Base-by-base conservation (phyloP, 768 basidiomycete genomes). In the Hypholoma fasciculare region DNA sequence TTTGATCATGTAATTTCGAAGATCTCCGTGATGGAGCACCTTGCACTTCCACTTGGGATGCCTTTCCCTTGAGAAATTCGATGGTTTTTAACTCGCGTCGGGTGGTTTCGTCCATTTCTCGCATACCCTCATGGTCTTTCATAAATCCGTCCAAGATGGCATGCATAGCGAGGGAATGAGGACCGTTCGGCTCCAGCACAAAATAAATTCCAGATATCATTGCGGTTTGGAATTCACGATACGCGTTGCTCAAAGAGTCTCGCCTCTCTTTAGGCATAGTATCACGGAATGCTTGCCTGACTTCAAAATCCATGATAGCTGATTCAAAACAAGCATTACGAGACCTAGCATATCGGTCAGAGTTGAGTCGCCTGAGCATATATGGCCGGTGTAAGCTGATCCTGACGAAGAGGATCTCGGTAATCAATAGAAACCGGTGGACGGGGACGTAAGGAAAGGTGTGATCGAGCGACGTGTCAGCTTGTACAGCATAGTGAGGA, bases 181-280 rank as follows among this genome's bases (percentile, higher is more conserved):
- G 76, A 3, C 91, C 92, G 38, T 77, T 84, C 2, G 90, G 92
- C 60, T 94, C 85, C 27, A 94, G 76, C 51, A 91, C 85, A 51
- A 94, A 82, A 68, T 92, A 92, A 52, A 95, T 92, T 11, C 93
- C 90, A 61, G 89, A 88, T 54, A 94, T 89, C 91, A 95, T 92
- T 9, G 90, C 89, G 8, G 90, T 88, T 69, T 93, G 92, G 72
- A 94, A 94, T 65, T 93, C 92, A 56, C 92, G 79, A 67, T 93
- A 94, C 7, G 89, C 89, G 61, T 90, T 92, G 65, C 90, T 86
- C 27, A 92, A 78, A 49, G 89, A 87, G 63, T 84, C 84, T 20
- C 82, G 82, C 13, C 82, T 83, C 66, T 89, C 88, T 64, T 81
- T 82, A 0, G 86, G 78, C 57, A 85, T 78, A 23, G 76, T 72